Base-by-base conservation (phyloP, 768 basidiomycete genomes). In the Rhodosporidiobolus sp. region DNA sequence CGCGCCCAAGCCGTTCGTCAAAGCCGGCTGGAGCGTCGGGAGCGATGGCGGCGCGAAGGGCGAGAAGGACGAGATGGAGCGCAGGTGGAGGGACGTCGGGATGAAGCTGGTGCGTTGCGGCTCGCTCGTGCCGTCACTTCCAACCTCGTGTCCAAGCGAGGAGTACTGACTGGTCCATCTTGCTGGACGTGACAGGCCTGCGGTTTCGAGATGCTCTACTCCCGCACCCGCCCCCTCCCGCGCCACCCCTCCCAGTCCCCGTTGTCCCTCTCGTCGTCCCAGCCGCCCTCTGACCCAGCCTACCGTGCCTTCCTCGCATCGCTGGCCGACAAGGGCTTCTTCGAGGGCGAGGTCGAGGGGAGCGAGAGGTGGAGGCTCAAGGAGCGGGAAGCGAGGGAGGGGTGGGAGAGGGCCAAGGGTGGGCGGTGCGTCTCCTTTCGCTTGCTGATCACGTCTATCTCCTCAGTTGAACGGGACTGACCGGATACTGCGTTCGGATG, bases 171-270 rank as follows among this genome's bases (percentile, higher is more conserved):
- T 9, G 30, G 16, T 30, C 54, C 20, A 11, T 28, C 30, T 66
- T 43, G 9, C 19, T 24, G 24, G 10, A 14, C 24, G 3, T 48
- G n/a, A 7, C n/a, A 94, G 89, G 88, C 93, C 4, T 92, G 92
- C 73, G 96, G 96, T 2, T 97, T 97, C 73, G 96, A 99, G 83
- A 99, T 98, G 85, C 85, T 96, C 52, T 97, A 90, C 79, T 88
- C 90, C 79, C 93, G 93, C 79, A 89, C 86, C 69, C 89, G 90
- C 80, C 63, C 78, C 0, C 61, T 68, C 35, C 38, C 45, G 10
- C 69, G 63, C 14, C 56, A 58, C n/a, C 8, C 60, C 38, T 32
- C 19, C 26, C 26, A 34, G 9, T 30, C 5, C 30, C 12, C 11
- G 14, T 32, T 32, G 53, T 16, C 35, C 28, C 20, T n/a, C 16